phyloP scores from a whole-genome alignment of 1,139 yeast species.

The Geotrichum fermentans region DNA sequence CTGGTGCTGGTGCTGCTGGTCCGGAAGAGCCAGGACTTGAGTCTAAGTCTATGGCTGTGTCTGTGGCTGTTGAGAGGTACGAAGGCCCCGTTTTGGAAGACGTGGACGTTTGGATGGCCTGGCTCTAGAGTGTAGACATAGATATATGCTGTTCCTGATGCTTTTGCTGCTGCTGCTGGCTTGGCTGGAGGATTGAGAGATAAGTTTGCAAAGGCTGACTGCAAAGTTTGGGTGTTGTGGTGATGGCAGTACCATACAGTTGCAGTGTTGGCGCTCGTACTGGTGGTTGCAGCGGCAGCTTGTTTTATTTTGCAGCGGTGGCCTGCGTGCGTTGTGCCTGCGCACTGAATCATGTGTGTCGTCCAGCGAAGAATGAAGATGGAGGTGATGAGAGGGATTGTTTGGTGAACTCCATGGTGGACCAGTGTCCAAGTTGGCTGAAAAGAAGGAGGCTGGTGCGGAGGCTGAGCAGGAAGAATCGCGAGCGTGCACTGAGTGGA shows the following conservation, averaged over 20 bases:
- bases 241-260: no score
- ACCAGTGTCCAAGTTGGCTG: no score
- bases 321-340: neutral
- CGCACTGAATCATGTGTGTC: neutral
- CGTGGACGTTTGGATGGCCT: slow-evolving; percentile 27
- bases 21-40: neutral
- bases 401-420: no score
- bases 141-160: slow-evolving; percentile 27
- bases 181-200: neutral
- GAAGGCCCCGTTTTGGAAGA: slow-evolving; percentile 23
- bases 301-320: neutral
- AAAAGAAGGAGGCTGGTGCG: no score
- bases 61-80: neutral
- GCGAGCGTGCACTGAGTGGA: no score
- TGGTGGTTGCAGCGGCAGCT: neutral
- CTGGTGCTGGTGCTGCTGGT: neutral
- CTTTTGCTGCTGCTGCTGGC: neutral
- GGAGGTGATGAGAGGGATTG: no score
- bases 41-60: neutral
- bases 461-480: no score
- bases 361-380: no score
- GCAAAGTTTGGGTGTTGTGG: no score
- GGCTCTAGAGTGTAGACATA: slow-evolving; percentile 31
- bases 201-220: no score
- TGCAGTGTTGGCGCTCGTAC: no score